These are phyloP conservation scores for Hymenoscyphus scutula DNA, from an alignment of 2,329 filamentous ascomycete genomes.

Conservation along the genomic window DNA sequence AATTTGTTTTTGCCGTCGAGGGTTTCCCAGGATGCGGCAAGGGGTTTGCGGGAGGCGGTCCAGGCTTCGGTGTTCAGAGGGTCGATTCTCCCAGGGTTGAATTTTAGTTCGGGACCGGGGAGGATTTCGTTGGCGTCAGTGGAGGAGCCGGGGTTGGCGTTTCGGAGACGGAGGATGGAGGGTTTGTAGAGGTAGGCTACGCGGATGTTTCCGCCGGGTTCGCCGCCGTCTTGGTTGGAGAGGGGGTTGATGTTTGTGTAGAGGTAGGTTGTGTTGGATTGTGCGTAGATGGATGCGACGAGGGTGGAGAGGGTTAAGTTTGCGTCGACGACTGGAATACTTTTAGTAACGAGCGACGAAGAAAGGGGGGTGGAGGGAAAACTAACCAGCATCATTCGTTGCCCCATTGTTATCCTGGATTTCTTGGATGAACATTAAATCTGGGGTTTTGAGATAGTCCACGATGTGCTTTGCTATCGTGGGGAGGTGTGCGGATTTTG, in stretches of 20 bases:
- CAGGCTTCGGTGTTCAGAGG: slow-evolving; percentile 57
- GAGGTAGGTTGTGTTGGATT: slow-evolving; percentile 52
- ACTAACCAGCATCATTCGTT: slow-evolving; percentile 54
- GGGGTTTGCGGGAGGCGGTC: slow-evolving; percentile 61
- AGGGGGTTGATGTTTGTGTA: slow-evolving; percentile 59
- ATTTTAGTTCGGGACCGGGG: slow-evolving; percentile 56
- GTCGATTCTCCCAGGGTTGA: slow-evolving; percentile 68
- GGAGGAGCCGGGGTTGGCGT: slow-evolving; percentile 54
- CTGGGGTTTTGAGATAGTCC: slow-evolving; percentile 59
- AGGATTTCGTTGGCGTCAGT: slow-evolving; percentile 58
- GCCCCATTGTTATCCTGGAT: slow-evolving; percentile 65
- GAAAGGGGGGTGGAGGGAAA: background rate
- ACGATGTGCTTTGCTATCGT: slow-evolving; percentile 64
- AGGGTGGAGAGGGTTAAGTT: slow-evolving; percentile 60
- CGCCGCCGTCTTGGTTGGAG: slow-evolving; percentile 61
- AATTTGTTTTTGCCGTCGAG: slow-evolving; percentile 54
- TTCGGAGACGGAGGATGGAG: slow-evolving; percentile 55
- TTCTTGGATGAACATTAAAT: slow-evolving; percentile 68
- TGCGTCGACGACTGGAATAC: slow-evolving; percentile 44
- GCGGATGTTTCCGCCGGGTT: slow-evolving; percentile 70
- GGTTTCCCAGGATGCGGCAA: slow-evolving; percentile 64
- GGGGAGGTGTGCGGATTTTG: slow-evolving; percentile 54
- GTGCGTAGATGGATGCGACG: slow-evolving; percentile 48
- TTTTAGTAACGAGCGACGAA: slow-evolving; percentile 3
- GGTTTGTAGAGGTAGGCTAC: slow-evolving; percentile 68